Evolutionary conservation across 441 rosid species (phyloP).

Genomic region (Geranium incanum): DNA sequence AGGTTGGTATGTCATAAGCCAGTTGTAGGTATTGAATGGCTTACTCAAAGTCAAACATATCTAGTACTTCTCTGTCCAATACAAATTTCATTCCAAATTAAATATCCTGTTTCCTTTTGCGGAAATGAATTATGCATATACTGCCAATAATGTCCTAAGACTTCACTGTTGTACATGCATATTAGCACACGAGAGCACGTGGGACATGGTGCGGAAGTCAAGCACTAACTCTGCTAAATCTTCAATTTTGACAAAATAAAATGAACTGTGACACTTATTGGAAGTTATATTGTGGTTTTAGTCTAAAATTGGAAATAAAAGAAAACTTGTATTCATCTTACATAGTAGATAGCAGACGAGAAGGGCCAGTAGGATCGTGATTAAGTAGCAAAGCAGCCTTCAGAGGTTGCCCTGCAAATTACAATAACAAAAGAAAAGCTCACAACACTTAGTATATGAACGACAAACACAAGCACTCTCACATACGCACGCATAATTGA

Average conservation of each 20-base stretch:
- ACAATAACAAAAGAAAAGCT: conserved; percentile 13
- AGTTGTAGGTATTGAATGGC: neutral
- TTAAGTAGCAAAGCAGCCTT: conserved; percentile 66
- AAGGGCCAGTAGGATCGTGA: conserved; percentile 62
- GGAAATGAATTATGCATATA: neutral
- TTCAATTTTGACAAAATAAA: too few relatives aligned
- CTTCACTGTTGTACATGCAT: neutral
- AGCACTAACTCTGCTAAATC: neutral
- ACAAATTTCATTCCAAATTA: neutral
- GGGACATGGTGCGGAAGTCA: neutral
- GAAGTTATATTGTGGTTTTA: neutral
- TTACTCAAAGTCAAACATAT: neutral
- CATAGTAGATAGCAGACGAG: conserved; percentile 79
- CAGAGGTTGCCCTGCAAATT: conserved; percentile 46
- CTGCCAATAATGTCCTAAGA: neutral
- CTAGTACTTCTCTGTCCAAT: neutral
- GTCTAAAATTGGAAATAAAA: neutral
- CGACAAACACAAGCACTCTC: neutral
- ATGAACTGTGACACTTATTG: neutral
- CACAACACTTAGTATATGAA: neutral
- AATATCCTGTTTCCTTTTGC: neutral
- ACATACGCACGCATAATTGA: neutral
- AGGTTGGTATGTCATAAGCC: neutral
- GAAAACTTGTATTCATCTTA: conserved; percentile 21
- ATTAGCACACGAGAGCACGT: neutral